Evolutionary conservation across 257 asterid species (phyloP), one percentile per base, ranked within the genome.

Genomic region (Catharanthus roseus): DNA sequence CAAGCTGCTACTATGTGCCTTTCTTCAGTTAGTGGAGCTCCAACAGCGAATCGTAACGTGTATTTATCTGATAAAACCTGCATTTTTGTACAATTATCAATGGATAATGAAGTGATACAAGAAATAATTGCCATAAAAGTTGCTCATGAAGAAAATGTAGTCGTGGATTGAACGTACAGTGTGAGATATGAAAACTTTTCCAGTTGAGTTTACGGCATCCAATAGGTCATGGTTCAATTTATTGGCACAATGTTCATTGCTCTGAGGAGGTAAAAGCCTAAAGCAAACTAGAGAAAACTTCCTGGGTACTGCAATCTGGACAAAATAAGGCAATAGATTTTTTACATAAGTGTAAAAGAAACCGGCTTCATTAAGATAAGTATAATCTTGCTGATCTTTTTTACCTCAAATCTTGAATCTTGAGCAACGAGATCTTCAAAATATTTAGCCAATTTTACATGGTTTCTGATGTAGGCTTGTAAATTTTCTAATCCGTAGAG

Each of bases 361-460:
- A 41, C n/a, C 3, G 2, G 11, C 1, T 7, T 69, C 8, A 61
- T 13, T 61, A 29, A 62, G 44, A 33, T 42, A 42, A 42, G 11
- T 42, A 42, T 42, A 10, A 42, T 21, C 47, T 65, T 21, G 64
- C 42, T 38, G 49, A 61, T 13, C 60, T n/a, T 38, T n/a, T 44
- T 83, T 78, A 93, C 96, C 96, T 91, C 96, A 78, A 93, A 93
- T 82, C 96, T 85, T n/a, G 89, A 69, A 79, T 93, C 99, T 67
- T 77, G 89, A 70, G 78, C 77, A 71, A 93, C 86, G 41, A 91
- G 91, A 41, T 85, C 85, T 82, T 89, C 97, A 69, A 93, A 91
- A 41, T 65, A 82, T 67, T 65, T 77, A 39, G 97, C 97, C 81
- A 93, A 71, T 76, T 82, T 88, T 74, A 89, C 56, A 74, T 91